Evolutionary conservation across 805 yeast genomes (phyloP).

Genomic region (Cyberlindnera japonica): DNA sequence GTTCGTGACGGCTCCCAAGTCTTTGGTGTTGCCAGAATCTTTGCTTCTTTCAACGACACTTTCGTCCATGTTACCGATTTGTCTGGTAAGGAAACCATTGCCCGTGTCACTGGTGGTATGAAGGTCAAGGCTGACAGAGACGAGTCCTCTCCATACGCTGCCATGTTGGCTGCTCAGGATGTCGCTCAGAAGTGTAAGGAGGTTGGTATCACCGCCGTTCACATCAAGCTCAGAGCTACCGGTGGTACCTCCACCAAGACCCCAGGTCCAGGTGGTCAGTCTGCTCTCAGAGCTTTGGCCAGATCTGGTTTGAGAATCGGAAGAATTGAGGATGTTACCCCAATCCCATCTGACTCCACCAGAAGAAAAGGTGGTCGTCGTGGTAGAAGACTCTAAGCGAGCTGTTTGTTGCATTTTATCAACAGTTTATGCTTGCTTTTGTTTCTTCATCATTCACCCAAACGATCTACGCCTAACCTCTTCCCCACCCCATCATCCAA

Average conservation of each 20-base stretch:
- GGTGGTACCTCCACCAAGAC: constrained; percentile 99
- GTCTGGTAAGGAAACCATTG: constrained; percentile 99
- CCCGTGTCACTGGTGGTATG: constrained; percentile 99
- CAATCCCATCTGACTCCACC: constrained; percentile 99
- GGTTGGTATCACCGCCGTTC: constrained; percentile 99
- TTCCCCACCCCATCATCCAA: constrained; percentile 5
- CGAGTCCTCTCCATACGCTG: constrained; percentile 99
- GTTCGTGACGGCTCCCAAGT: constrained; percentile 97
- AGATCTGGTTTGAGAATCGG: constrained; percentile 99
- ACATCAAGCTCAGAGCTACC: constrained; percentile 99
- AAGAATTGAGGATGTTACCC: constrained; percentile 99
- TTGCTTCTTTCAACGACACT: constrained; percentile 99
- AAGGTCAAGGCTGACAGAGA: constrained; percentile 99
- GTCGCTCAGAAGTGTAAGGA: constrained; percentile 98
- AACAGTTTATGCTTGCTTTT: constrained; percentile 8
- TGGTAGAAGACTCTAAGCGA: constrained; percentile 95
- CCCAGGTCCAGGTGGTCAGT: constrained; percentile 99
- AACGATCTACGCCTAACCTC: constrained; percentile 3
- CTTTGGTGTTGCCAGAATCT: constrained; percentile 99
- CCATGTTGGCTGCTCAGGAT: constrained; percentile 99
- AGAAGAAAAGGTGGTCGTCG: constrained; percentile 99
- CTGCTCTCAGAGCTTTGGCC: constrained; percentile 98
- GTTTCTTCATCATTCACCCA: constrained; percentile 4
- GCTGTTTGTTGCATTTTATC: constrained; percentile 2
- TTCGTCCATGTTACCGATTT: constrained; percentile 99